Percentiles rank a stretch among this genome's conserved stretches.
These are phyloP conservation scores for Eutypella sp. DNA, from an alignment of 2,329 filamentous ascomycete genomes.

Conservation along the genomic window DNA sequence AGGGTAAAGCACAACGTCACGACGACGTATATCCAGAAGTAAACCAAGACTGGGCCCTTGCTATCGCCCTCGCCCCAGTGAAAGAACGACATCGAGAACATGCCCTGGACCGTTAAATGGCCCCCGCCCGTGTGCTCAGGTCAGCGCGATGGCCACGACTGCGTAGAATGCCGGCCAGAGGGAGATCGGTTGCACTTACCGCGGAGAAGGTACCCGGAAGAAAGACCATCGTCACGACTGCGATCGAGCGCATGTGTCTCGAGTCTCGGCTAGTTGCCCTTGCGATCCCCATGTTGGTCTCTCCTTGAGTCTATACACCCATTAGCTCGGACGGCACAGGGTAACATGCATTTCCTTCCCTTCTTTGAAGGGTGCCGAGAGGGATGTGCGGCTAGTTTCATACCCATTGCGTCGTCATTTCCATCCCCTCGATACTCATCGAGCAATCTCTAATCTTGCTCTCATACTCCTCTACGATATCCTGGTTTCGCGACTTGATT, in stretches of 20 bases:
- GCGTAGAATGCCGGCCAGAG: background rate
- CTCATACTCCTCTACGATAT: constrained; percentile 25
- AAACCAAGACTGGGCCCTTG: constrained; percentile 8
- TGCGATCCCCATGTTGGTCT: constrained; percentile 26
- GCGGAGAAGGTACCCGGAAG: constrained; percentile 27
- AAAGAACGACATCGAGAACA: constrained; percentile 23
- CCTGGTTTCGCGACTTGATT: constrained; percentile 14
- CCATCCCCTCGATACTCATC: constrained; percentile 30
- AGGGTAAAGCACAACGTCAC: constrained; percentile 5
- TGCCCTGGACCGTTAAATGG: too few relatives aligned
- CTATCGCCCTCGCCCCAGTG: constrained; percentile 12
- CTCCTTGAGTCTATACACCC: constrained; percentile 25
- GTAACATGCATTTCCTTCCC: too few relatives aligned
- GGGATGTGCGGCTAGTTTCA: too few relatives aligned
- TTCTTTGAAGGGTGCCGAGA: too few relatives aligned
- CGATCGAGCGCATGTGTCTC: constrained; percentile 24
- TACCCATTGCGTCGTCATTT: constrained; percentile 32
- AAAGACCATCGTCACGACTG: constrained; percentile 27
- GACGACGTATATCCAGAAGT: constrained; percentile 19
- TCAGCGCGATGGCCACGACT: background rate
- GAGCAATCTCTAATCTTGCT: constrained; percentile 27
- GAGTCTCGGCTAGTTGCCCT: constrained; percentile 23
- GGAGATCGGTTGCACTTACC: constrained; percentile 8
- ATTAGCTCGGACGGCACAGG: too few relatives aligned
- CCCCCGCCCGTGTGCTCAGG: too few relatives aligned